Percentiles rank a stretch among this genome's conserved stretches.
Evolutionary conservation across 345 rosid genomes (phyloP).

Genomic region (Streptanthus diversifolius): DNA sequence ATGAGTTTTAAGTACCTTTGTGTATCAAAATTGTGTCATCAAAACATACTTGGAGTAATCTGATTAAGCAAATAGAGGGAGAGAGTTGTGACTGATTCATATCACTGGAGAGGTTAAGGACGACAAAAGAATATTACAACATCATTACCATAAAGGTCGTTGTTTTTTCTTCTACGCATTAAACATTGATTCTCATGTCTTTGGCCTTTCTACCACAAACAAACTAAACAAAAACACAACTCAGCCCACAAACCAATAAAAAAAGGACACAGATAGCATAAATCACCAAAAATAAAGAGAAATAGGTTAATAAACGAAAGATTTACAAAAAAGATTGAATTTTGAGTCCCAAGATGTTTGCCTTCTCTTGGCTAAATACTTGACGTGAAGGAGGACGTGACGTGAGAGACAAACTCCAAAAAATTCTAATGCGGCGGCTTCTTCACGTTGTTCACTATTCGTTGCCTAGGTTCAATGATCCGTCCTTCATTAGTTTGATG

Average conservation of each 20-base stretch:
- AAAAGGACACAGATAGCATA: conserved; percentile 14
- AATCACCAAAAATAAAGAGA: conserved; percentile 15
- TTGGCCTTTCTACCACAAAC: conserved; percentile 27
- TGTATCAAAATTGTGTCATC: background rate
- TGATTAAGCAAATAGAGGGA: background rate
- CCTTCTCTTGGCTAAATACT: conserved; percentile 28
- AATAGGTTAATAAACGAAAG: conserved; percentile 7
- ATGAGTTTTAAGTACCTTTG: background rate
- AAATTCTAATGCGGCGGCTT: conserved; percentile 16
- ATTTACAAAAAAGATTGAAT: conserved; percentile 30
- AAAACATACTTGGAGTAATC: background rate
- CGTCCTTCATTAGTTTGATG: conserved; percentile 94
- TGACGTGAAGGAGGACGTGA: conserved; percentile 14
- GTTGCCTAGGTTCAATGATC: conserved; percentile 81
- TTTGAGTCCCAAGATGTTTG: conserved; percentile 18
- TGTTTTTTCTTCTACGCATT: conserved; percentile 27
- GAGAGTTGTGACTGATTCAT: conserved; percentile 3
- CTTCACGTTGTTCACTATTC: conserved; percentile 39
- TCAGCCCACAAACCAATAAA: conserved; percentile 28
- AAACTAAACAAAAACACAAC: conserved; percentile 30
- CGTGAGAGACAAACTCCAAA: conserved; percentile 20
- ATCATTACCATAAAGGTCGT: conserved; percentile 21
- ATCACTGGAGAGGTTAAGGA: conserved; percentile 4
- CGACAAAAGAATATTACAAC: conserved; percentile 29
- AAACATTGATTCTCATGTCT: conserved; percentile 27